Percentiles rank a stretch among this genome's conserved stretches.
Evolutionary conservation across 345 rosid species (phyloP).

Genomic region (Bretschneidera sinensis): DNA sequence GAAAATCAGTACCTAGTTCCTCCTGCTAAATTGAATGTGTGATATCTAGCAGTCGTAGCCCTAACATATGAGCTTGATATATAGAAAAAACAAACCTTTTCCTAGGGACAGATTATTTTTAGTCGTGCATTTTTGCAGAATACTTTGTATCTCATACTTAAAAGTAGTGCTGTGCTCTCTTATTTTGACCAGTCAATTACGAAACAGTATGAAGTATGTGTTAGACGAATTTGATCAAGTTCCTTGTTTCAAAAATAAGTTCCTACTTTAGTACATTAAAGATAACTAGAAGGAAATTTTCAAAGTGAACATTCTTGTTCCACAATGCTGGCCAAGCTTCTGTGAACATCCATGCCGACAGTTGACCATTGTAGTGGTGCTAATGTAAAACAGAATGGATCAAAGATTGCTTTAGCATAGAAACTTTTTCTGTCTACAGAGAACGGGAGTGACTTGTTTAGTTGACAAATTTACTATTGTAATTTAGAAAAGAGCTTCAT

Average conservation of each 20-base stretch:
- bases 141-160: too few species aligned
- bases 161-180: background rate
- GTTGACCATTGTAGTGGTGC: too few species aligned
- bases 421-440: background rate
- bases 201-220: background rate
- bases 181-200: background rate
- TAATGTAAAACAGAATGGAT: background rate
- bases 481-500: background rate
- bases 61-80: conserved; percentile 2
- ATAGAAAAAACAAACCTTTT: background rate
- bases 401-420: background rate
- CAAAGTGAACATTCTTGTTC: background rate
- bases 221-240: background rate
- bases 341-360: too few species aligned
- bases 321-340: too few species aligned
- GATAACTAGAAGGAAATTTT: background rate
- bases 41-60: background rate
- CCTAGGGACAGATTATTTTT: background rate
- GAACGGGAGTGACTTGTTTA: background rate
- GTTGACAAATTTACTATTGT: background rate
- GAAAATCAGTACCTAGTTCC: background rate
- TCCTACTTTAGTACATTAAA: too few species aligned
- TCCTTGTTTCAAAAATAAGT: too few species aligned
- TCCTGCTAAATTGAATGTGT: conserved; percentile 2
- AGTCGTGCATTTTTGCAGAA: background rate